phyloP scores from a whole-genome alignment of 768 basidiomycete species.

The Xerocomellus amylosporus region DNA sequence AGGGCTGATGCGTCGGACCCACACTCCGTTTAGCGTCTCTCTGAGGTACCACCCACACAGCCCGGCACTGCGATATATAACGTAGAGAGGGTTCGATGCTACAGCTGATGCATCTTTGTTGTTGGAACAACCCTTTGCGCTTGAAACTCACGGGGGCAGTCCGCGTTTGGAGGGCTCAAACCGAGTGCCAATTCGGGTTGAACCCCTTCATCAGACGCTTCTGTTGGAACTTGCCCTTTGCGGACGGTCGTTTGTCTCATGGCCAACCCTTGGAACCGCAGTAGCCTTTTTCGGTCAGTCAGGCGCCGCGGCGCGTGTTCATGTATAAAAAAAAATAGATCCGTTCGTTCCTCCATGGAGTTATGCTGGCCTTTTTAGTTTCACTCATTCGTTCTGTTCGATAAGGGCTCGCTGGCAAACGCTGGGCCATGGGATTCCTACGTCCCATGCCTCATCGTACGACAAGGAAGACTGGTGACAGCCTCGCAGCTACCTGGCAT shows the following conservation, averaged over 20 bases:
- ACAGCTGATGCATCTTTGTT: constrained; percentile 12
- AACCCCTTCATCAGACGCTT: constrained; percentile 26
- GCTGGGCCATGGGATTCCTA: neutral
- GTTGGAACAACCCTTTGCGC: constrained; percentile 1
- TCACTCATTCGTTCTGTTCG: neutral
- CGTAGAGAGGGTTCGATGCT: neutral
- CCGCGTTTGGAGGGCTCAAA: constrained; percentile 26
- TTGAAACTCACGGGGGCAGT: neutral
- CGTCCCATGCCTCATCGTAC: neutral
- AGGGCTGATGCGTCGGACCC: neutral
- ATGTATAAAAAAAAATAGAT: neutral
- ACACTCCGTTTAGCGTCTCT: constrained; percentile 1
- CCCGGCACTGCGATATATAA: constrained; percentile 12
- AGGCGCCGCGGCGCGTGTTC: constrained; percentile 9
- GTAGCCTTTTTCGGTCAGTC: constrained; percentile 5
- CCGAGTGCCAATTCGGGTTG: constrained; percentile 12
- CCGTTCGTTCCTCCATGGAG: constrained; percentile 4
- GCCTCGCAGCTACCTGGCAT: neutral
- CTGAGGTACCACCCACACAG: constrained; percentile 15
- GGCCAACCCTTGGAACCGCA: constrained; percentile 6
- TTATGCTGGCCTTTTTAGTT: constrained; percentile 12
- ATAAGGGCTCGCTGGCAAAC: neutral
- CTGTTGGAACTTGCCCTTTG: constrained; percentile 29
- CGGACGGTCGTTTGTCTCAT: constrained; percentile 17
- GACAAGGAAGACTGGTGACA: neutral